A percentile compares a stretch with the other conserved stretches of the same genome.
These are phyloP conservation scores for Vanilla planifolia DNA, from an alignment of 106 monocot species.

Conservation along the genomic window DNA sequence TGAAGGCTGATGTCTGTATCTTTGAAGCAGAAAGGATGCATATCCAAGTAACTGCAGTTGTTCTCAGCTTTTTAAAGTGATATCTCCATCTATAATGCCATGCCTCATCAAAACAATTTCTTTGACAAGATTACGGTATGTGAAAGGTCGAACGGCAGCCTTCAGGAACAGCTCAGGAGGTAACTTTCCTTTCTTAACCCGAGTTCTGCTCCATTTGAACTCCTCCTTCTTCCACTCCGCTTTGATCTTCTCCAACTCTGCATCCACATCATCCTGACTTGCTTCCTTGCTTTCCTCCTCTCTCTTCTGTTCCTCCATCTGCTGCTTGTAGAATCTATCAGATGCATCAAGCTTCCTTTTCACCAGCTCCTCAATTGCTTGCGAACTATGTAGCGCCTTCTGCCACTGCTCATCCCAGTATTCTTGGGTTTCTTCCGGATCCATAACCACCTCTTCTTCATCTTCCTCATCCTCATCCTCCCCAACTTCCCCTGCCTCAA, in stretches of 20 bases:
- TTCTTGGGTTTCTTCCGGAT: conserved; percentile 58
- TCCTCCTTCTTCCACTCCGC: conserved; percentile 13
- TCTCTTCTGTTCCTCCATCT: conserved; percentile 23
- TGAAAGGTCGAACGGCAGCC: conserved; percentile 84
- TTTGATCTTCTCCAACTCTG: conserved; percentile 4
- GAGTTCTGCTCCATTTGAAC: conserved; percentile 13
- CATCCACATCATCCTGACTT: background rate
- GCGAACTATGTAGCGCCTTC: conserved; percentile 56
- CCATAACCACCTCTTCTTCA: conserved; percentile 4
- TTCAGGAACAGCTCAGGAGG: conserved; percentile 65
- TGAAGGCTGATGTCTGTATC: background rate
- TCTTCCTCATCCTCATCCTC: background rate
- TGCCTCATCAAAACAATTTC: conserved; percentile 92
- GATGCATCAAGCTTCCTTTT: conserved; percentile 60
- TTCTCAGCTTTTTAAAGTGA: conserved; percentile 19
- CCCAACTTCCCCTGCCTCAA: conserved; percentile 14
- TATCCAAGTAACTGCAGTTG: background rate
- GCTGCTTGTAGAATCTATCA: conserved; percentile 20
- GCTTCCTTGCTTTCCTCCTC: conserved; percentile 8
- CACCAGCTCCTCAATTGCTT: conserved; percentile 77
- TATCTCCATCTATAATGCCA: conserved; percentile 74
- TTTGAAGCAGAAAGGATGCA: no score
- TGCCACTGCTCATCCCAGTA: conserved; percentile 82
- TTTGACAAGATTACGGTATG: conserved; percentile 90
- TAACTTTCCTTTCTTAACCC: conserved; percentile 31